phyloP scores from a whole-genome alignment of 768 basidiomycete genomes.

The Amanita inopinata region DNA sequence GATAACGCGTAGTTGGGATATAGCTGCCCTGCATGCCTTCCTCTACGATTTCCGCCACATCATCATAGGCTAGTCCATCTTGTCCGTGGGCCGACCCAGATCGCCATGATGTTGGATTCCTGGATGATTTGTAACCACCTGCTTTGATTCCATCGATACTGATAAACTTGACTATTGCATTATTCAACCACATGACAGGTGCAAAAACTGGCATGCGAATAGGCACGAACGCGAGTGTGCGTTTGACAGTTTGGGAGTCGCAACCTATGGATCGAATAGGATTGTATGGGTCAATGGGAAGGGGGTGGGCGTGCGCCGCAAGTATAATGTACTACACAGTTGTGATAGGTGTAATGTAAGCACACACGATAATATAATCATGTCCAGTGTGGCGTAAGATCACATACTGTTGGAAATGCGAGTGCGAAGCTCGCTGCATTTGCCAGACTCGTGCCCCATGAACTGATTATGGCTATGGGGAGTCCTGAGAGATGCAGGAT shows the following conservation, averaged over 20 bases:
- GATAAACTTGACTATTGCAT: conserved; percentile 52
- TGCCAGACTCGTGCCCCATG: conserved; percentile 62
- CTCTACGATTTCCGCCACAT: conserved; percentile 50
- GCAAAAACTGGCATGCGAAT: conserved; percentile 74
- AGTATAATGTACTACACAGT: conserved; percentile 67
- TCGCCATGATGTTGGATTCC: conserved; percentile 11
- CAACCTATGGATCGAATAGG: conserved; percentile 26
- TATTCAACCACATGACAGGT: conserved; percentile 65
- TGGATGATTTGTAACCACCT: conserved; percentile 11
- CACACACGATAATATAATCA: background rate
- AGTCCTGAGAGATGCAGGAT: conserved; percentile 38
- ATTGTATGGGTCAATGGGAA: conserved; percentile 69
- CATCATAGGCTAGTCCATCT: conserved; percentile 27
- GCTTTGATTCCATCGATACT: conserved; percentile 38
- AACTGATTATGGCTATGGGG: conserved; percentile 64
- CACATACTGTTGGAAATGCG: conserved; percentile 65
- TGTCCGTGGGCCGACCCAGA: conserved; percentile 12
- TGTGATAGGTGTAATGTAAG: conserved; percentile 8
- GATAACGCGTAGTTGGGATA: background rate
- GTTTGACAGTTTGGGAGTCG: conserved; percentile 34
- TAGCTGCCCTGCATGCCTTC: conserved; percentile 30
- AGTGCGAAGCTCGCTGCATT: conserved; percentile 81
- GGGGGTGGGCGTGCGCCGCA: conserved; percentile 68
- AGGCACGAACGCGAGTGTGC: conserved; percentile 72
- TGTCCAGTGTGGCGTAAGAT: background rate